Conservation (phyloP, 2,329 filamentous ascomycete genomes). For the Colletotrichum aenigma region DNA sequence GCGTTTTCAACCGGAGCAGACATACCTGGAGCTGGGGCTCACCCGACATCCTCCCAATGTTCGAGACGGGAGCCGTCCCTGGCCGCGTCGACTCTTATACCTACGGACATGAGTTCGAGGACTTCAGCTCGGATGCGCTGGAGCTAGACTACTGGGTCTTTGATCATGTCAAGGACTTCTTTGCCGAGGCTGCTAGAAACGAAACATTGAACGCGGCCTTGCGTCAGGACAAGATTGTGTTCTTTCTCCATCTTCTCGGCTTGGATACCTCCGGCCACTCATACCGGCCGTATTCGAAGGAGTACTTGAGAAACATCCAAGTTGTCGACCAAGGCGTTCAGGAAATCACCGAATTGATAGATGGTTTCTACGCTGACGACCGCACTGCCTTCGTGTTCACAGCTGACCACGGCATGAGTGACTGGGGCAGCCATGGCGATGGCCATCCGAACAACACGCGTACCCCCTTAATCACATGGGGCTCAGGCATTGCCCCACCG, state of each 20-base stretch:
- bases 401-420: constrained; percentile 98
- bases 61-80: constrained; percentile 87
- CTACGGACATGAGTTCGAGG: constrained; percentile 85
- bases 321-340: constrained; percentile 89
- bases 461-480: constrained; percentile 92
- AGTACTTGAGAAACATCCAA: constrained; percentile 94
- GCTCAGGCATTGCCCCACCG: constrained; percentile 85
- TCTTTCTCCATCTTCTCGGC: constrained; percentile 93
- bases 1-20: constrained; percentile 93
- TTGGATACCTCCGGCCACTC: constrained; percentile 89
- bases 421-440: constrained; percentile 98
- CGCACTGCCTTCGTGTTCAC: constrained; percentile 97
- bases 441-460: constrained; percentile 97
- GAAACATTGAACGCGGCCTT: constrained; percentile 74
- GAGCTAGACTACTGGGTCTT: constrained; percentile 94
- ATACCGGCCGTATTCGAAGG: constrained; percentile 89
- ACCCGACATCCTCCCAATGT: constrained; percentile 97
- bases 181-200: constrained; percentile 80
- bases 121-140: constrained; percentile 83
- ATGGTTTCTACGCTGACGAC: constrained; percentile 83
- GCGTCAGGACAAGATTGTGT: constrained; percentile 85
- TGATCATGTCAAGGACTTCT: constrained; percentile 87
- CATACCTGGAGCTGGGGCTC: constrained; percentile 99
- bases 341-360: constrained; percentile 80
- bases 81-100: constrained; percentile 86